Conservation (phyloP, 2,329 filamentous ascomycete species). For the Colletotrichum euphorbiae region DNA sequence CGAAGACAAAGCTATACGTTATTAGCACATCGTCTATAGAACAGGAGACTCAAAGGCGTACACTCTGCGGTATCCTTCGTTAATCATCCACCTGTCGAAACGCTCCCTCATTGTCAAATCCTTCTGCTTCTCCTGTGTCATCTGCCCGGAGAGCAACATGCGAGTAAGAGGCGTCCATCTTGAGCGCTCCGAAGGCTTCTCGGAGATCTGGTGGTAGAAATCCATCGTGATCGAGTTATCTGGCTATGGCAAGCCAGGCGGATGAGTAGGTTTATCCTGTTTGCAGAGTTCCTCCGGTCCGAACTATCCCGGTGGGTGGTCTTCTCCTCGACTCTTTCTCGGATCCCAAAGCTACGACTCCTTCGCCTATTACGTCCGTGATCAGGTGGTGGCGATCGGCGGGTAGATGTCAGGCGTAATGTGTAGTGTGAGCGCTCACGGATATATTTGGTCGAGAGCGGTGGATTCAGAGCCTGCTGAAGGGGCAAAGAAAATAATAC, state of each 20-base stretch:
- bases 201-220: conserved; percentile 48
- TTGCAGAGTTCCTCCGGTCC: conserved; percentile 29
- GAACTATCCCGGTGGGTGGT: conserved; percentile 33
- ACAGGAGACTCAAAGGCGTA: conserved; percentile 56
- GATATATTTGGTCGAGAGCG: conserved; percentile 25
- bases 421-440: conserved; percentile 28
- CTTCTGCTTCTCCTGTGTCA: conserved; percentile 79
- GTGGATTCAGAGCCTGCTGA: conserved; percentile 68
- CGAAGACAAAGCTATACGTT: conserved; percentile 74
- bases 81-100: conserved; percentile 90
- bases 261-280: conserved; percentile 10
- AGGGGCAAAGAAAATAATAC: conserved; percentile 49
- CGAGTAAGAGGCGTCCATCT: conserved; percentile 86
- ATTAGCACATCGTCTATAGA: conserved; percentile 31
- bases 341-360: conserved; percentile 17
- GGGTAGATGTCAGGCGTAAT: background rate
- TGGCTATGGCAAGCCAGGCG: conserved; percentile 32
- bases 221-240: conserved; percentile 47
- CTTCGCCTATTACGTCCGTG: conserved; percentile 21
- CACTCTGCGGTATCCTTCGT: conserved; percentile 85
- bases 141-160: conserved; percentile 85
- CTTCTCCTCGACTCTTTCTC: conserved; percentile 40
- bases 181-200: conserved; percentile 74
- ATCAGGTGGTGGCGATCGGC: background rate
- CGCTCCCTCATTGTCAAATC: conserved; percentile 76